Evolutionary conservation across 1,139 yeast genomes (phyloP).

Genomic region (Kodamaea sp.): DNA sequence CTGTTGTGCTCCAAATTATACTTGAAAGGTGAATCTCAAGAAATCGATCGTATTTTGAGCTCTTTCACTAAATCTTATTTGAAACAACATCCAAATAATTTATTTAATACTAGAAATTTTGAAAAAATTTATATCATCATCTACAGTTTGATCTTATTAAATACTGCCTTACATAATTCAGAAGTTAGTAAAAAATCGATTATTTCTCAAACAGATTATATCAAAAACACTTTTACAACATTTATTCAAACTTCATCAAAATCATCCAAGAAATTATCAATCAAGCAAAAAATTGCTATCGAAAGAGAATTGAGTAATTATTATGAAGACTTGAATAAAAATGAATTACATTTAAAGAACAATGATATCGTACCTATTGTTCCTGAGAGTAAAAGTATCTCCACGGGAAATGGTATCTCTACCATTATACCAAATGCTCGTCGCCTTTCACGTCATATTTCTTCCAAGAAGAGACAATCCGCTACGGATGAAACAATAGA

Average conservation of each 20-base stretch:
- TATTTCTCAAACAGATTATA: conserved; percentile 48
- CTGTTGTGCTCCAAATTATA: conserved; percentile 61
- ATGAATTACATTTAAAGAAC: conserved; percentile 41
- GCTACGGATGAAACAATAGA: conserved; percentile 9
- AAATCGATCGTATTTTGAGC: conserved; percentile 70
- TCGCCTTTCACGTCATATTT: conserved; percentile 13
- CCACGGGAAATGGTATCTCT: conserved; percentile 5
- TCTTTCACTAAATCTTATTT: conserved; percentile 69
- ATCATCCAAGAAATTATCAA: conserved; percentile 27
- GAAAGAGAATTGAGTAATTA: conserved; percentile 42
- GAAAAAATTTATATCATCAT: conserved; percentile 70
- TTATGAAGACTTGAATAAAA: conserved; percentile 38
- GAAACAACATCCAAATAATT: conserved; percentile 45
- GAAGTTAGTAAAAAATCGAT: conserved; percentile 40
- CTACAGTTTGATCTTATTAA: conserved; percentile 69
- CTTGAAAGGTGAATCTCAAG: conserved; percentile 81
- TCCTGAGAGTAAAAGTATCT: neutral
- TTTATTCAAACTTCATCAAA: conserved; percentile 35
- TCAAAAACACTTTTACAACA: conserved; percentile 52
- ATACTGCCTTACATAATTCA: conserved; percentile 62
- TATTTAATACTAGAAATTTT: conserved; percentile 49
- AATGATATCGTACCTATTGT: conserved; percentile 12
- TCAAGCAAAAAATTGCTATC: conserved; percentile 40
- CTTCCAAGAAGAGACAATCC: conserved; percentile 10
- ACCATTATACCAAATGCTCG: conserved; percentile 7